phyloP scores from a whole-genome alignment of 2,329 filamentous ascomycete genomes.

The Pseudogymnoascus sp. region DNA sequence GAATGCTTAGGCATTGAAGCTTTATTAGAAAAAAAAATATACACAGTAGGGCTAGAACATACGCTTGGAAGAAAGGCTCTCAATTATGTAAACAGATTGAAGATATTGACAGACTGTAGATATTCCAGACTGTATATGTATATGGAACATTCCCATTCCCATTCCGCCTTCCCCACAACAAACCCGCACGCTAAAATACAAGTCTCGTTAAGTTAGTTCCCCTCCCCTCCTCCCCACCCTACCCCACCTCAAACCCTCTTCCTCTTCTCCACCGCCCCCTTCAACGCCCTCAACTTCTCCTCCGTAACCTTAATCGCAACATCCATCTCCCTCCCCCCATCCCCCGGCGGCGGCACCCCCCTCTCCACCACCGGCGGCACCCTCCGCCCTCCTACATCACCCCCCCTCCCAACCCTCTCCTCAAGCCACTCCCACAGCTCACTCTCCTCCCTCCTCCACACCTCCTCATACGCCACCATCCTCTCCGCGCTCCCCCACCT shows the following conservation, averaged over 20 bases:
- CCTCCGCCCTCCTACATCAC: not conserved
- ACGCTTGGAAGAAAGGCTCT: too few species aligned
- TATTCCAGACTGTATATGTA: not conserved
- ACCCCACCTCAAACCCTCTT: not conserved
- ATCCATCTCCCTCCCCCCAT: conserved; percentile 26
- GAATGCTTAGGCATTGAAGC: too few species aligned
- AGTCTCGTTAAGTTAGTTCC: conserved; percentile 1
- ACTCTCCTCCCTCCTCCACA: conserved; percentile 44
- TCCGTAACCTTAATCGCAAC: conserved; percentile 57
- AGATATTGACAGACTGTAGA: not conserved
- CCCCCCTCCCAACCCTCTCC: conserved; percentile 22
- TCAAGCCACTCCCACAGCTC: conserved; percentile 29
- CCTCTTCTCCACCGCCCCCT: conserved; percentile 55
- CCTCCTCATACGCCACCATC: conserved; percentile 79
- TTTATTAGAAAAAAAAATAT: too few species aligned
- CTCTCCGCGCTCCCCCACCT: conserved; percentile 44
- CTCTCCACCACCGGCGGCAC: conserved; percentile 20
- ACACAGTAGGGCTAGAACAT: too few species aligned
- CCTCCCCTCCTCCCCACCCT: too few species aligned
- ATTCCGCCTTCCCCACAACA: not conserved
- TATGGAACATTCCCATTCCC: not conserved
- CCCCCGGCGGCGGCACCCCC: conserved; percentile 21
- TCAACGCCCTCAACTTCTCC: conserved; percentile 69
- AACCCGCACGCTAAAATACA: conserved; percentile 3
- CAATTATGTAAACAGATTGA: too few species aligned